Conservation (phyloP, 2,329 filamentous ascomycete species). For the Domatiomyces globalis region DNA sequence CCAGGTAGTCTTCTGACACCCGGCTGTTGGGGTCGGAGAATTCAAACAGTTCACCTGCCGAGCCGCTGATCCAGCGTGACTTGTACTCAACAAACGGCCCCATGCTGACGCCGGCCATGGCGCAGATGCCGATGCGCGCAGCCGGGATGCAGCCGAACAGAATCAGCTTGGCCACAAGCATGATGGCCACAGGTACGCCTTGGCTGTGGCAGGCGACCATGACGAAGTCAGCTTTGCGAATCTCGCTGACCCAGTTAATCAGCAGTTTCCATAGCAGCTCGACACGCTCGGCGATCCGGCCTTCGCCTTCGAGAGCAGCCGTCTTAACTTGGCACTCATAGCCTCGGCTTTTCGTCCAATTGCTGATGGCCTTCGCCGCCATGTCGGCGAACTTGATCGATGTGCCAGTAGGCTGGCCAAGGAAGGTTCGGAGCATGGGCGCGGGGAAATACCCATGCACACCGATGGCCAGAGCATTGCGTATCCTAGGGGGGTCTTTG, state of each 20-base stretch:
- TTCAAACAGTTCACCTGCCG: conserved; percentile 87
- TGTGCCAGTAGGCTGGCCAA: conserved; percentile 89
- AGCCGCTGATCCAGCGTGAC: conserved; percentile 74
- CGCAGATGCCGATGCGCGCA: conserved; percentile 72
- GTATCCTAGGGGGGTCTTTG: conserved; percentile 56
- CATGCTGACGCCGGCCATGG: conserved; percentile 78
- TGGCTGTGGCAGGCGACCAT: conserved; percentile 90
- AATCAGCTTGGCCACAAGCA: conserved; percentile 84
- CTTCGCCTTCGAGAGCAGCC: conserved; percentile 86
- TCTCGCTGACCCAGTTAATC: conserved; percentile 85
- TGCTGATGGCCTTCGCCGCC: conserved; percentile 66
- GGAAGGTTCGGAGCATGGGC: conserved; percentile 69
- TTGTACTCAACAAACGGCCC: conserved; percentile 89
- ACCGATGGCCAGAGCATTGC: conserved; percentile 80
- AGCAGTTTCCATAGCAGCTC: conserved; percentile 89
- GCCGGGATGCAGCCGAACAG: conserved; percentile 65
- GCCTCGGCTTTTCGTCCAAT: conserved; percentile 64
- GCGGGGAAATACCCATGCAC: conserved; percentile 91
- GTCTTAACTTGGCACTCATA: conserved; percentile 77
- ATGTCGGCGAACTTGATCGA: conserved; percentile 86
- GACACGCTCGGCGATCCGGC: conserved; percentile 76
- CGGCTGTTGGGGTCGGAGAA: conserved; percentile 71
- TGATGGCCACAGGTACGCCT: conserved; percentile 83
- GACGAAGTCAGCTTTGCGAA: conserved; percentile 76
- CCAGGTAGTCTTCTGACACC: conserved; percentile 68